Evolutionary conservation across 1,284 basidiomycete species (phyloP), one percentile per base, ranked within the genome.

Genomic region (Limonomyces culmigenus): DNA sequence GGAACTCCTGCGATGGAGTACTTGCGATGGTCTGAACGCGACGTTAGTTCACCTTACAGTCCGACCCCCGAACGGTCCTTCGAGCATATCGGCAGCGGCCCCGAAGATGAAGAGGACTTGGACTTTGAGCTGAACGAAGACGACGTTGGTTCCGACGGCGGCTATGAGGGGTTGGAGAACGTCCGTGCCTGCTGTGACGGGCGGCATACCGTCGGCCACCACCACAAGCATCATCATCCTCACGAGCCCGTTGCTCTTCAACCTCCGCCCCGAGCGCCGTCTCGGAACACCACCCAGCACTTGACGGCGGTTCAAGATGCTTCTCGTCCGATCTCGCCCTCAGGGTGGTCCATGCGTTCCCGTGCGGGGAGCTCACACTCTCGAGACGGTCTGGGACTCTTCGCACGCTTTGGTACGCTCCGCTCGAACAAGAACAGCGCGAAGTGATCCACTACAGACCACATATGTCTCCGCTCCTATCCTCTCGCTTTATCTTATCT

Each of bases 171-270:
- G 0, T 52, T 98, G 33, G 92, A 96, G 56, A 93, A 95, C 48
- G 88, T 93, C 18, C 70, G 88, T 21, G 89, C 89, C 2, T 96
- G 91, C 55, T 96, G 91, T 49, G 87, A 92, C 53, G 93, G 93
- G 47, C 70, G 66, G 33, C 93, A 98, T 55, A 83, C 81, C 0
- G 77, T 85, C 25, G 75, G 75, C 0, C 55, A 59, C 33, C 64
- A 69, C 36, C 65, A 70, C 38, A 68, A 74, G 39, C 69, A 73
- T 35, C 68, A 74, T 37, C 69, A 72, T 32, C 65, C 71, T 38
- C 62, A 66, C 39, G 54, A 70, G 23, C 58, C 63, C 34, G 51
- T 47, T 19, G 38, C 54, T 56, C 18, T 50, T 19, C 53, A 59
- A 19, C 68, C 67, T 44, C 56, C 56, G n/a, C 23, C 23, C n/a